These are phyloP conservation scores for Fusarium multiceps DNA, from an alignment of 2,329 filamentous ascomycete species.

Conservation along the genomic window DNA sequence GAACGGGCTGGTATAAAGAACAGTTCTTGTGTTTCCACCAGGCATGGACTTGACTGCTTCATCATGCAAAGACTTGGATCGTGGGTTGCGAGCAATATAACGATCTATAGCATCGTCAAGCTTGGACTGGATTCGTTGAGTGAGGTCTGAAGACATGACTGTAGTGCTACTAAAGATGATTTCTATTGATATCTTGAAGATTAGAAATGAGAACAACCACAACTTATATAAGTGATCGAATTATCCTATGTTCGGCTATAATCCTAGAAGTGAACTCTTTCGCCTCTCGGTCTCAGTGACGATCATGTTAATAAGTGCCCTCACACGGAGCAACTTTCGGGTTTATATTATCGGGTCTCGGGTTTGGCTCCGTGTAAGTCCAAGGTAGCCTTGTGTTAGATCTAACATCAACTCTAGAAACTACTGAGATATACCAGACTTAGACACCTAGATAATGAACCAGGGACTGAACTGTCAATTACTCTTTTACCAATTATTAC, in stretches of 20 bases:
- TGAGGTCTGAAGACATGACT: conserved; percentile 37
- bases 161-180: neutral
- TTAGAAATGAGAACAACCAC: neutral
- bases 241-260: neutral
- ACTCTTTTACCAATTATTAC: neutral
- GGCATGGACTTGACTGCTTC: conserved; percentile 54
- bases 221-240: neutral
- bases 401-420: neutral
- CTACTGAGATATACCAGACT: too few species aligned
- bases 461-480: neutral
- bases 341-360: conserved; percentile 36
- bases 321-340: conserved; percentile 9
- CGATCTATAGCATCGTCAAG: conserved; percentile 50
- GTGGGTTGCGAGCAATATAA: conserved; percentile 53
- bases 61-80: conserved; percentile 53
- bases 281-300: conserved; percentile 24
- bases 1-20: conserved; percentile 58
- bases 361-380: conserved; percentile 18
- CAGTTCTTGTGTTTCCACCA: conserved; percentile 60
- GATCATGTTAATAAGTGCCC: neutral
- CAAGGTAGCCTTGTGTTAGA: neutral
- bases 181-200: neutral
- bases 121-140: conserved; percentile 41
- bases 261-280: neutral
- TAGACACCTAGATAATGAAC: accelerated